Evolutionary conservation across 306 rosid species (phyloP), one percentile per base, ranked within the genome.

Genomic region (Trichosanthes cucumerina): DNA sequence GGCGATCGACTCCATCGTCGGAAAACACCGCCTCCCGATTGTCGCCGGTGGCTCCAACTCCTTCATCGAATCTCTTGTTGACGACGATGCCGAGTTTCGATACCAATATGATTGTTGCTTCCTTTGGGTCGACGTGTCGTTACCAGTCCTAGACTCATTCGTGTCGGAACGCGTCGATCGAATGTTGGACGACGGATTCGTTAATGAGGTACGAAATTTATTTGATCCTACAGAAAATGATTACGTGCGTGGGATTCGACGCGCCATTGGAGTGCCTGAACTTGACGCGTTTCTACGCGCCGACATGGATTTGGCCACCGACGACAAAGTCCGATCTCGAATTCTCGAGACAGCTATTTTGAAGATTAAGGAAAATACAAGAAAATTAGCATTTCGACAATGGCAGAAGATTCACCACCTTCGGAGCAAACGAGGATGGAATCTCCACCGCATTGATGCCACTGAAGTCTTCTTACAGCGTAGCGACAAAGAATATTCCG

Each of bases 1-100:
- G 21, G 66, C 85, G 10, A 65, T 85, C 5, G 80, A 85, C 7
- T 81, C 88, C 1, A 83, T 87, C 21, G 44, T 83, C 5, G 75
- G 33, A 19, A 79, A 79, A 0, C 70, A 62, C 34, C 71, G 85
- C 5, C 76, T 85, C 4, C 90, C 90, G 0, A 79, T 87, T 26
- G 56, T 87, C 12, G 88, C 88, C 3, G 90, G 90, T 0, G 90
- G 90, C 0, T 87, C 90, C 7, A 87, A 87, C 59, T 85, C 90
- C 0, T 85, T 68, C 58, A 71, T 87, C 3, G 82, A 79, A 6
- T 83, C 86, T 7, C 31, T 87, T 2, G 81, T 84, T 6, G 83
- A 84, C 23, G 71, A 52, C 13, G 75, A 78, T 34, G 9, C 78
- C 2, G 79, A 83, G 63, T 87, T 87, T 4, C 77, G 81, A 7